Evolutionary conservation across 148 eudicot genomes (phyloP), one percentile per base, ranked within the genome.

Genomic region (Vaccinium vitisidaea): DNA sequence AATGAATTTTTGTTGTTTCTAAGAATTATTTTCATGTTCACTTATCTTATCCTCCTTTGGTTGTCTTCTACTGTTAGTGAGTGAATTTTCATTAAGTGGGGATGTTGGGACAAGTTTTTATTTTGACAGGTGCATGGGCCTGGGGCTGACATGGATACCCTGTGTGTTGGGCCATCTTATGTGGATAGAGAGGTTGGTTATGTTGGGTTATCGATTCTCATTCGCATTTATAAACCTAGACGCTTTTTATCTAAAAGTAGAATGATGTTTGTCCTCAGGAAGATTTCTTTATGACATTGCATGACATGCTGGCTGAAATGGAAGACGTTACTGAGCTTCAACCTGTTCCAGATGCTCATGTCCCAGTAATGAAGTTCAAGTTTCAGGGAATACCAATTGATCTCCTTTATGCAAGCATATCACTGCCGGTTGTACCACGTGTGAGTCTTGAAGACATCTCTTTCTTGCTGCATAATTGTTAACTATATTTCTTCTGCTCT

Each of bases 341-440:
- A 84, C 89, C 93, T 6, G 88, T 91, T 63, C 91, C 91, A 43
- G 89, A 89, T 88, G 93, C 93, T 88, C 88, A 91, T 83, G 93
- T 91, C 84, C 93, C 91, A 32, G 91, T 91, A 58, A 87, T 91
- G 89, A 91, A 91, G 77, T 91, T 91, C 75, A 91, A 91, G 87
- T 88, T 88, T 88, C 87, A 88, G 50, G 93, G 93, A 50, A 82
- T 89, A 27, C 87, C 93, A 80, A 88, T 91, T 77, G 93, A 91
- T 87, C 91, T 91, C 69, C 90, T 91, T 74, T 91, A 91, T 85
- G 93, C 93, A 63, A 91, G 90, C 79, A 75, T 91, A 16, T 88
- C 90, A 2, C 69, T 82, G 32, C 63, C 83, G 83, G 85, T 91
- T 69, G 85, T 91, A 77, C 90, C 93, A 61, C 85, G 85, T 43